Base-by-base conservation (phyloP, 805 yeast genomes). In the Starmerella floricola region DNA sequence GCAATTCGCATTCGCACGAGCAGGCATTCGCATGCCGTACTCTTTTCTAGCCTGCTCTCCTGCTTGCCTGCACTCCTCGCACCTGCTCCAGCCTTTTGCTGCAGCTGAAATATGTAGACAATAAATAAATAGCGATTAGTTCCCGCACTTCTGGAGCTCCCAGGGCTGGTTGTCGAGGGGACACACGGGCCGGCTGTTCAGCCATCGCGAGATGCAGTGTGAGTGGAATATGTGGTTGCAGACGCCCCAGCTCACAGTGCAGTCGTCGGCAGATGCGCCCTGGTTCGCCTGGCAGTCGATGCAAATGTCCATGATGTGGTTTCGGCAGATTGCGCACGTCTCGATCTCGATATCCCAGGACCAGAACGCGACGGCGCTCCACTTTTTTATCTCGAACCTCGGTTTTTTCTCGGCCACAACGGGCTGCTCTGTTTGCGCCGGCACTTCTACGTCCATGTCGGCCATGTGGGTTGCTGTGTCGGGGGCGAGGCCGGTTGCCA, bases 361-460 rank as follows among this genome's bases (percentile, higher is more conserved):
- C 99, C 99, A 91, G 60, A 91, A 85, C n/a, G 97, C 97, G 37
- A 91, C 98, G 0, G 97, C 97, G 12, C 95, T 86, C 97, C 98
- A 88, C 67, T 87, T 91, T 59, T 85, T 83, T 31, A 91, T 87
- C 60, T 88, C 96, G 55, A 91, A 87, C 54, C 83, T 49, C 18
- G 42, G 38, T 49, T 55, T 56, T 20, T 32, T 35, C 11, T 41
- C 24, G 6, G 34, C 30, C 35, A 17, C 37, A 12, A 16, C 33
- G 29, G 35, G 15, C 15, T 34, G 20, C 26, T 12, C 18, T n/a
- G 18, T 16, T n/a, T 15, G 11, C 13, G 18, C 8, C n/a, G 36
- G 23, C 24, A 21, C 28, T 17, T 40, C 38, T 13, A 34, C 43
- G 17, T 34, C 44, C 34, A 20, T 24, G 12, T 41, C 44, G 12